Evolutionary conservation across 2,329 filamentous ascomycete species (phyloP).

Genomic region (Cladosporium austrohemisphaericum): DNA sequence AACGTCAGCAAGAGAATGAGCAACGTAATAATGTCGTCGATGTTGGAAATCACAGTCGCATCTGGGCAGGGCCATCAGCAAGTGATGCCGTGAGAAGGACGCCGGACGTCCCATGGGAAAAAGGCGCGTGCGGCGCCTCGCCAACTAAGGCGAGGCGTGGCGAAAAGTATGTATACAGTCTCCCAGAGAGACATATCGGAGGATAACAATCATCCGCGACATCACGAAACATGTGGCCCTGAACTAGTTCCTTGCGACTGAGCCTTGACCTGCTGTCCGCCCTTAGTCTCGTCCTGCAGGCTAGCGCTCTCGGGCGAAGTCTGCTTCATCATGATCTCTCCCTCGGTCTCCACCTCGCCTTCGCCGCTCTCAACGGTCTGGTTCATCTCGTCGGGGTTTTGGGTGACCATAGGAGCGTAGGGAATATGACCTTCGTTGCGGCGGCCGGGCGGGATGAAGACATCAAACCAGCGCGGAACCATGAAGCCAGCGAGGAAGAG

Average conservation of each 20-base stretch:
- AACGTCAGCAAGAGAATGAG: no score
- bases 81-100: background rate
- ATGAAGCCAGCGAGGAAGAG: conserved; percentile 42
- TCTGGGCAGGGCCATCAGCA: no score
- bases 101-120: background rate
- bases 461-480: conserved; percentile 52
- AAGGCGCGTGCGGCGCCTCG: background rate
- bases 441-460: conserved; percentile 48
- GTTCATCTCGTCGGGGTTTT: conserved; percentile 7
- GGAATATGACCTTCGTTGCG: conserved; percentile 40
- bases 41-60: no score
- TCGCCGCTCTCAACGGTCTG: conserved; percentile 4
- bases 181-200: background rate
- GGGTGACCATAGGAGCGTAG: conserved; percentile 17
- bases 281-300: background rate
- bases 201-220: background rate
- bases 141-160: background rate
- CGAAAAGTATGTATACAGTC: conserved; percentile 1
- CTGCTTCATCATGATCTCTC: background rate
- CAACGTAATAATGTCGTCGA: no score
- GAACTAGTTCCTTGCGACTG: background rate
- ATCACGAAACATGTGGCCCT: background rate
- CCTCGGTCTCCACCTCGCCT: background rate
- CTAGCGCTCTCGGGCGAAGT: conserved; percentile 4
- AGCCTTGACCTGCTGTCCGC: background rate